Percentiles rank a stretch among this genome's conserved stretches.
Conservation (phyloP, 1,139 yeast species). For the Hanseniaspora gamundiae region DNA sequence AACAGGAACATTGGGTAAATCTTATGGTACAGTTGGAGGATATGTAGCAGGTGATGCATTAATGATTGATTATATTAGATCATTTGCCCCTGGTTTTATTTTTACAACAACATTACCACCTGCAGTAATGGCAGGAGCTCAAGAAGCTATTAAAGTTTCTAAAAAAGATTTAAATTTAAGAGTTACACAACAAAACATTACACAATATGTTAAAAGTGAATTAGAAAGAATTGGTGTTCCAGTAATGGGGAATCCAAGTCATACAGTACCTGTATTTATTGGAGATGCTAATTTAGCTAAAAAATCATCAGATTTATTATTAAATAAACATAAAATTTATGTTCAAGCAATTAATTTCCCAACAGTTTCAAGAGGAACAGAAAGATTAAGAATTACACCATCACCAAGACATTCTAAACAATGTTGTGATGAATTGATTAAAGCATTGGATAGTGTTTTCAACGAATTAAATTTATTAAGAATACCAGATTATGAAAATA, state of each 20-base stretch:
- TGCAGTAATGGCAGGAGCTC: conserved; percentile 92
- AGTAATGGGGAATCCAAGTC: conserved; percentile 94
- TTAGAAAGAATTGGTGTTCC: conserved; percentile 72
- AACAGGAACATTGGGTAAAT: conserved; percentile 95
- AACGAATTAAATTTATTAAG: conserved; percentile 62
- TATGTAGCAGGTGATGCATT: conserved; percentile 82
- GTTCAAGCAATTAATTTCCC: conserved; percentile 99
- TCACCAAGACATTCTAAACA: conserved; percentile 90
- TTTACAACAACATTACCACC: conserved; percentile 96
- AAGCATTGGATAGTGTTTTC: conserved; percentile 74
- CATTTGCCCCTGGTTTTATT: conserved; percentile 94
- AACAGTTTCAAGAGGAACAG: conserved; percentile 92
- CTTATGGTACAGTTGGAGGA: conserved; percentile 96
- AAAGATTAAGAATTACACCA: conserved; percentile 91
- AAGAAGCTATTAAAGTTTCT: conserved; percentile 76
- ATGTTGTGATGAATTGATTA: conserved; percentile 61
- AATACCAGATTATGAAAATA: conserved; percentile 61
- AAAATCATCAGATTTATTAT: conserved; percentile 76
- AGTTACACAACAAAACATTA: conserved; percentile 72
- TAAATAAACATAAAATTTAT: conserved; percentile 74
- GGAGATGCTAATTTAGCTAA: conserved; percentile 93
- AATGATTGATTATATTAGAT: conserved; percentile 89
- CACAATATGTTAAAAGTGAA: conserved; percentile 69
- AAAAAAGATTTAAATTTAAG: conserved; percentile 69
- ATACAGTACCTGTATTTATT: conserved; percentile 86